phyloP scores from a whole-genome alignment of 2,329 filamentous ascomycete genomes.

The Coniochaeta ligniaria region DNA sequence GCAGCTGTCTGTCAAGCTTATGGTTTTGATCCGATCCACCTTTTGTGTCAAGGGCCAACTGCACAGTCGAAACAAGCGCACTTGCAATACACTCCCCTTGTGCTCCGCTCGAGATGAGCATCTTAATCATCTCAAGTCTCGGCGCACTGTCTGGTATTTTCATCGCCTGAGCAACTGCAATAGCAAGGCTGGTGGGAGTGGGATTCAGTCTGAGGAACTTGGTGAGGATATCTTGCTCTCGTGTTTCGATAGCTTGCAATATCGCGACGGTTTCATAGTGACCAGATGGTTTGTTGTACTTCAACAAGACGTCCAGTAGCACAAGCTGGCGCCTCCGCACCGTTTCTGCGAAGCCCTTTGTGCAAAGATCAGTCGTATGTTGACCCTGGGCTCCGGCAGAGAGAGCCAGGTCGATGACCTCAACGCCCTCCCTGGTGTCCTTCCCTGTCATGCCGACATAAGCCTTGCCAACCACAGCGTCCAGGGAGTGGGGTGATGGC shows the following conservation, averaged over 20 bases:
- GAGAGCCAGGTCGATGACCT: constrained; percentile 16
- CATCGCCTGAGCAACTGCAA: no score
- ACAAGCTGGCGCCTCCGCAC: constrained; percentile 9
- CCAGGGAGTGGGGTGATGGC: constrained; percentile 14
- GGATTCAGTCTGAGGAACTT: no score
- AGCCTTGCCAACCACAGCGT: constrained; percentile 13
- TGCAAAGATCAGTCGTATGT: constrained; percentile 12
- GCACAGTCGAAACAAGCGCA: constrained; percentile 12
- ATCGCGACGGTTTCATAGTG: constrained; percentile 14
- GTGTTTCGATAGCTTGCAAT: constrained; percentile 14
- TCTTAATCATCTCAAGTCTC: constrained; percentile 9
- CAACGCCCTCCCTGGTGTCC: constrained; percentile 4
- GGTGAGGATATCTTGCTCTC: constrained; percentile 10
- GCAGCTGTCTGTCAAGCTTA: no score
- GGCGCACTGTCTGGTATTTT: constrained; percentile 7
- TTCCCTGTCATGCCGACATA: constrained; percentile 7
- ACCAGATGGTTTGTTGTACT: constrained; percentile 7
- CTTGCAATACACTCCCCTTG: constrained; percentile 12
- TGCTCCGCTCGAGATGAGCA: constrained; percentile 13
- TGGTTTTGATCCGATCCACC: constrained; percentile 6
- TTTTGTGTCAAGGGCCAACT: constrained; percentile 9
- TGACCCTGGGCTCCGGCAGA: constrained; percentile 13
- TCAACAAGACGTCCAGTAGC: constrained; percentile 14
- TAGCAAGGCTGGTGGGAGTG: no score
- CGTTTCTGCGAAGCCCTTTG: constrained; percentile 14